These are phyloP conservation scores for Leccinum aurantiacum DNA, from an alignment of 768 basidiomycete species.

Conservation along the genomic window DNA sequence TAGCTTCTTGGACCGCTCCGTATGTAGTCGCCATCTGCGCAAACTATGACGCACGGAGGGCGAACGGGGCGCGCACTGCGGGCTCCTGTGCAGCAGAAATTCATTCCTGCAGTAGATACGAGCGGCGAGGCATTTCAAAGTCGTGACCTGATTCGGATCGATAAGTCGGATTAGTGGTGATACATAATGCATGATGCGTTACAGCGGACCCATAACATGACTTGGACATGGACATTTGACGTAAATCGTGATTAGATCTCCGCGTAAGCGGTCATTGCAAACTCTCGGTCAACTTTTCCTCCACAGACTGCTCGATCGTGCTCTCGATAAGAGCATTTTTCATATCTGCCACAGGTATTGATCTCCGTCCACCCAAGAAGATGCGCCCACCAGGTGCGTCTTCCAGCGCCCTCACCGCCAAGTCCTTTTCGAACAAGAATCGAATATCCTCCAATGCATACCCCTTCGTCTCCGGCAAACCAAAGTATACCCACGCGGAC, in stretches of 20 bases:
- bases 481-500: slow-evolving; percentile 37
- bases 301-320: neutral
- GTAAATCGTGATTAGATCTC: neutral
- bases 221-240: neutral
- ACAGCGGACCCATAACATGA: no score
- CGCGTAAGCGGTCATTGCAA: neutral
- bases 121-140: slow-evolving; percentile 7
- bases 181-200: no score
- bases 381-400: slow-evolving; percentile 37
- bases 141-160: neutral
- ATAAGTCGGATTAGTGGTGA: no score
- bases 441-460: slow-evolving; percentile 41
- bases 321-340: neutral
- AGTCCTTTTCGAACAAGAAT: slow-evolving; percentile 37
- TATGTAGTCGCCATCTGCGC: no score
- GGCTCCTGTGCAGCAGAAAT: slow-evolving; percentile 24
- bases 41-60: neutral
- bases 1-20: no score
- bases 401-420: slow-evolving; percentile 33
- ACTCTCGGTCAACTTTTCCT: neutral
- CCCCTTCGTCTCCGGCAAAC: slow-evolving; percentile 43
- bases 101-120: neutral
- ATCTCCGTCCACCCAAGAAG: slow-evolving; percentile 29
- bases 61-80: slow-evolving; percentile 53
- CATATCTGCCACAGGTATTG: slow-evolving; percentile 23